Evolutionary conservation across 1,284 basidiomycete genomes (phyloP), one percentile per base, ranked within the genome.

Genomic region (Heterobasidion parviporum): DNA sequence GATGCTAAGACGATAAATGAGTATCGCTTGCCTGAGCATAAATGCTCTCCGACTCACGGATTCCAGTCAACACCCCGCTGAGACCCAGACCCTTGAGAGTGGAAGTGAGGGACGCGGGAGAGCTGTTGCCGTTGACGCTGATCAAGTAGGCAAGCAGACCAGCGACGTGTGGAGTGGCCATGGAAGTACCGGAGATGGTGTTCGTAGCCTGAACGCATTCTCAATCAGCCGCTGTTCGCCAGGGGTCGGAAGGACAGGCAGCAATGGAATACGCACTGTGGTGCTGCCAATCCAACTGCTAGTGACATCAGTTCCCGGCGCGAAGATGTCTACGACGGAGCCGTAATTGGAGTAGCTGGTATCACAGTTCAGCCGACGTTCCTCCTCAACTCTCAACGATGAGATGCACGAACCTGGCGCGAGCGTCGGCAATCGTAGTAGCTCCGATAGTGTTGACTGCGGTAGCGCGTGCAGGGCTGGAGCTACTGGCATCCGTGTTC

Each of bases 391-490:
- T 26, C 26, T 26, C 26, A 26, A 26, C 4, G 26, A 26, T 26
- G 26, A 26, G 26, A 26, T 41, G 38, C 3, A n/a, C 38, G 10
- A 41, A 41, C 38, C n/a, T 41, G 38, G n/a, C 38, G 4, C 65
- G 58, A 8, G 63, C 74, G 67, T 88, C 85, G 49, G 66, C 69
- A 59, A 82, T 75, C 52, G 75, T 79, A 41, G 76, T 77, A 6
- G 82, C 81, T 50, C 82, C 86, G 58, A 89, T 81, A 38, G 85
- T 87, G 63, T 86, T 75, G 56, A 80, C 83, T 35, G 76, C 75
- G 32, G 81, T 50, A 8, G 62, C 66, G 45, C 71, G 65, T 8
- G 70, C 71, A 20, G 73, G 72, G 20, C 64, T 67, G 38, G 58
- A 61, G 50, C 57, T 59, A 1, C 26, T 51, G 2, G 67, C 69